phyloP scores from a whole-genome alignment of 1,284 basidiomycete species.

The Schizophyllum amplum region DNA sequence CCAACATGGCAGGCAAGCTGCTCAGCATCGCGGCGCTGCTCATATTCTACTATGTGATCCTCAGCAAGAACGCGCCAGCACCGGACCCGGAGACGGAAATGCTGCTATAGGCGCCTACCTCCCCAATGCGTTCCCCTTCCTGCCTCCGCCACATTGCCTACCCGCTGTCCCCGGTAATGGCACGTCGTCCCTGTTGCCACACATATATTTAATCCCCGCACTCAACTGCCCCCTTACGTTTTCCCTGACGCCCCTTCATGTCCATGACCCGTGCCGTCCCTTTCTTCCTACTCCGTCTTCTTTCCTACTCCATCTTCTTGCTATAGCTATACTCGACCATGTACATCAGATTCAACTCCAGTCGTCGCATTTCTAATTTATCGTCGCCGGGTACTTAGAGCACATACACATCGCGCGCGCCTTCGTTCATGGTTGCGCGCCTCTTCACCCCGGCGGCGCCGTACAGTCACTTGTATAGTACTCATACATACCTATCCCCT shows the following conservation, averaged over 20 bases:
- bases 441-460: no score
- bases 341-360: background rate
- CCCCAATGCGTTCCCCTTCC: no score
- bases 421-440: no score
- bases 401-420: no score
- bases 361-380: background rate
- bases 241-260: background rate
- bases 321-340: background rate
- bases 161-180: background rate
- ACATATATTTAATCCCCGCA: background rate
- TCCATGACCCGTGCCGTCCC: background rate
- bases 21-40: background rate
- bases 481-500: no score
- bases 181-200: background rate
- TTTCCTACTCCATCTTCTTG: background rate
- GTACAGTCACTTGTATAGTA: no score
- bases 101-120: background rate
- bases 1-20: background rate
- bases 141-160: no score
- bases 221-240: background rate
- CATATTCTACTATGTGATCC: background rate
- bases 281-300: background rate
- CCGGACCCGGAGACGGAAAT: background rate
- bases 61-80: background rate
- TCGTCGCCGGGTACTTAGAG: no score